Evolutionary conservation across 805 yeast genomes (phyloP), one percentile per base, ranked within the genome.

Genomic region (Yamadazyma insecticola): DNA sequence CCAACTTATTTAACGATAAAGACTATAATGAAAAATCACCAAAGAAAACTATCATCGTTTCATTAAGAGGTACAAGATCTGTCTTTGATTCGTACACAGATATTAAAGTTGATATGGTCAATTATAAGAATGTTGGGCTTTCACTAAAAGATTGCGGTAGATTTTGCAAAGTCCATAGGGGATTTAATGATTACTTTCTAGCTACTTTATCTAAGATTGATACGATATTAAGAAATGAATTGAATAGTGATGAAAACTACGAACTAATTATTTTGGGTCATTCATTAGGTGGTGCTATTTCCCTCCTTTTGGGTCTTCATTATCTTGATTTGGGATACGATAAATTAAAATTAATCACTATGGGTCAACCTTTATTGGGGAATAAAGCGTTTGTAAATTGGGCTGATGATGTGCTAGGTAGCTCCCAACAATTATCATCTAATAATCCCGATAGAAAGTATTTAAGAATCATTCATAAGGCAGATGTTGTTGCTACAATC

Each of bases 321-420:
- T 58, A 52, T 31, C 43, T 59, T 8, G 64, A 58, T 35, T 36
- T 52, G 30, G 67, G 67, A 2, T 55, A 44, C 33, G 49, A 55
- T 12, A 48, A 50, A 14, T 28, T 55, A 23, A 48, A 53, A 1
- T 27, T 67, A 23, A 55, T 64, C 4, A 65, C 72, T 1, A 53
- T 66, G 62, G 74, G 72, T 2, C 72, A 58, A 43, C 74, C 74
- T 0, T 48, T 63, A 14, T 35, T 63, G 5, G 74, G 73, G 2
- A 67, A 68, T 40, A 35, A 44, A 12, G 45, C 44, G n/a, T 64
- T 67, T 33, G 53, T 55, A 1, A 29, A 40, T 3, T 67, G 67
- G 65, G 54, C 53, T 3, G 67, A 63, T 33, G 24, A 21, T 2
- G 58, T 46, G 2, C 30, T 59, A 50, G 63, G 60, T 4, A 60